phyloP scores from a whole-genome alignment of 495 filamentous ascomycete genomes.

The Letharia lupina region DNA sequence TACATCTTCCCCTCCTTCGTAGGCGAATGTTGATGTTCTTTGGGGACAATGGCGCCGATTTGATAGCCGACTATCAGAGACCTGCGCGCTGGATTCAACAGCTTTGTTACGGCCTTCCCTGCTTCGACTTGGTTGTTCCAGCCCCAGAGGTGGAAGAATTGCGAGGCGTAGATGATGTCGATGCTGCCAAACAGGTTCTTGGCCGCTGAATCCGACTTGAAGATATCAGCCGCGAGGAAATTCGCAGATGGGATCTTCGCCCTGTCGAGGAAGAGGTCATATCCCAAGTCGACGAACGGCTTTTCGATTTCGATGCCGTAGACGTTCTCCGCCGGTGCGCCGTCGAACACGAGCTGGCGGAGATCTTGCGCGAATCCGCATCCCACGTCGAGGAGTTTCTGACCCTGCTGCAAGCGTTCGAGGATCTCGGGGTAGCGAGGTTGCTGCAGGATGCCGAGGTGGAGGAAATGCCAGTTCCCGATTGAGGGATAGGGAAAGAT shows the following conservation, averaged over 20 bases:
- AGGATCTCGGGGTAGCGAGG: constrained; percentile 36
- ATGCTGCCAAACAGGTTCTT: constrained; percentile 38
- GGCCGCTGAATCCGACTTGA: constrained; percentile 32
- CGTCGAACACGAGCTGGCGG: constrained; percentile 38
- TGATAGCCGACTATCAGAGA: constrained; percentile 10
- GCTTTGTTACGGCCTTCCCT: constrained; percentile 31
- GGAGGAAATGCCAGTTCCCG: constrained; percentile 44
- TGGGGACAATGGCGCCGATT: not conserved
- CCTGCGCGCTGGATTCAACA: not conserved
- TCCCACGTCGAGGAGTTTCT: constrained; percentile 39
- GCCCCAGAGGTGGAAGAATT: constrained; percentile 53
- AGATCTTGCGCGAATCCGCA: constrained; percentile 43
- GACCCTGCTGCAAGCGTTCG: constrained; percentile 29
- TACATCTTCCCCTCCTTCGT: constrained; percentile 17
- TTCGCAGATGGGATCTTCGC: constrained; percentile 17
- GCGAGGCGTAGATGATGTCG: constrained; percentile 47
- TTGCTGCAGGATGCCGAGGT: constrained; percentile 31
- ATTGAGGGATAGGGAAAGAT: constrained; percentile 39
- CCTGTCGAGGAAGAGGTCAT: constrained; percentile 42
- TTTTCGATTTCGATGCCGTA: constrained; percentile 40
- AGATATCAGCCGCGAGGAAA: constrained; percentile 33
- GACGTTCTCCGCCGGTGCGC: constrained; percentile 33
- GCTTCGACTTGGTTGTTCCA: constrained; percentile 43
- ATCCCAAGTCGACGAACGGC: constrained; percentile 45
- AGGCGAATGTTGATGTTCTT: not conserved